These are phyloP conservation scores for Macrolepiota dolichaula DNA, from an alignment of 768 basidiomycete genomes.

Conservation along the genomic window DNA sequence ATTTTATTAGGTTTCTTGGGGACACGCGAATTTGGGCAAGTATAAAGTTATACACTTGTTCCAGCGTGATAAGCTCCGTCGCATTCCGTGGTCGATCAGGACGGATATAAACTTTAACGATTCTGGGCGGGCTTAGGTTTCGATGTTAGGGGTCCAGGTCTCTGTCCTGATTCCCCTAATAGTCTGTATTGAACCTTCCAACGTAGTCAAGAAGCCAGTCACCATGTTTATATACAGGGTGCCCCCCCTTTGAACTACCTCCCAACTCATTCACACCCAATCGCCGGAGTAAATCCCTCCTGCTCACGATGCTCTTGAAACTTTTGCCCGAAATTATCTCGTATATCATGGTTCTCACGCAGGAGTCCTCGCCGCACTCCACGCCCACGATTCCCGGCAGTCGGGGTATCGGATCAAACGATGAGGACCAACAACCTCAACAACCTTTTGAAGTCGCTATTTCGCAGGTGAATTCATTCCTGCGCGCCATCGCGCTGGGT, in stretches of 20 bases:
- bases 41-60: neutral
- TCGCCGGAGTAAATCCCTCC: neutral
- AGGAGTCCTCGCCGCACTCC: conserved; percentile 2
- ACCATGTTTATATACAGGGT: neutral
- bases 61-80: neutral
- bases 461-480: conserved; percentile 35
- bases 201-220: neutral
- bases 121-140: neutral
- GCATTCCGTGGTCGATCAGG: neutral
- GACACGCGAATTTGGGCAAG: neutral
- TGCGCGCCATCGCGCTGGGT: conserved; percentile 34
- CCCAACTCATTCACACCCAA: neutral
- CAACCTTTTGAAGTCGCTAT: conserved; percentile 33
- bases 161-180: neutral
- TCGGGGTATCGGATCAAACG: neutral
- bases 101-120: neutral
- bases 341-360: conserved; percentile 16
- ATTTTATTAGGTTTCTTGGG: neutral
- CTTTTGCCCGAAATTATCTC: conserved; percentile 10
- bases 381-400: neutral
- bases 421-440: neutral
- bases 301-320: neutral
- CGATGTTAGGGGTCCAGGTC: neutral
- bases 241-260: neutral
- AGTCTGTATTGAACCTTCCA: neutral